A percentile compares a stretch with the other conserved stretches of the same genome.
These are phyloP conservation scores for Candida bentonensis DNA, from an alignment of 805 yeast species.

Conservation along the genomic window DNA sequence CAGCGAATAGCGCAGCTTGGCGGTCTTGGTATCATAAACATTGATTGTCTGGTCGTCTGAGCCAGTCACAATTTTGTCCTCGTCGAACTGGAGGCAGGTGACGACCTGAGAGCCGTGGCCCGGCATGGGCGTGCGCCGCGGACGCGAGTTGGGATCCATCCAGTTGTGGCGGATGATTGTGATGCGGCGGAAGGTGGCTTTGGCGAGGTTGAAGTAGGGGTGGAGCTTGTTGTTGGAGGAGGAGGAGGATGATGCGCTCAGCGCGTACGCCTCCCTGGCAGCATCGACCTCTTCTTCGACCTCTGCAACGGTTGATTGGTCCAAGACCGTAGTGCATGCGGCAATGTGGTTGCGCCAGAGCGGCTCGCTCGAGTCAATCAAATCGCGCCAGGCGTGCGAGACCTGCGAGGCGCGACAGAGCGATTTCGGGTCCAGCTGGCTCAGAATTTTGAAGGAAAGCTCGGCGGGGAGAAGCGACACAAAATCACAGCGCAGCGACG, in stretches of 20 bases:
- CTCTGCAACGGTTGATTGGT: constrained; percentile 7
- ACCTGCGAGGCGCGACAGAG: constrained; percentile 50
- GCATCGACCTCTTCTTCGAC: constrained; percentile 5
- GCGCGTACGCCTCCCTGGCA: constrained; percentile 5
- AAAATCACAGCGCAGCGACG: constrained; percentile 58
- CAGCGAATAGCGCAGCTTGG: constrained; percentile 45
- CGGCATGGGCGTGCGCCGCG: constrained; percentile 48
- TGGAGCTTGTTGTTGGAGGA: constrained; percentile 12
- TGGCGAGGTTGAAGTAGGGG: constrained; percentile 26
- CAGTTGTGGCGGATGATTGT: constrained; percentile 51
- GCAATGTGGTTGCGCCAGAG: constrained; percentile 45
- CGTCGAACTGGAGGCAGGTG: constrained; percentile 88
- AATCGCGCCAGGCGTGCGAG: constrained; percentile 51
- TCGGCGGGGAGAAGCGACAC: constrained; percentile 62
- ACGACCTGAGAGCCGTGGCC: constrained; percentile 76
- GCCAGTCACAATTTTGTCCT: constrained; percentile 80
- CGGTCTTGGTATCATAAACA: constrained; percentile 65
- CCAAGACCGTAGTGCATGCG: constrained; percentile 4
- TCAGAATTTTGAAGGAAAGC: constrained; percentile 49
- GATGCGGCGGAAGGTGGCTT: constrained; percentile 48
- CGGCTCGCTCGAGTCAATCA: constrained; percentile 44
- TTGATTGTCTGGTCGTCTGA: constrained; percentile 78
- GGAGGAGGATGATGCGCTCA: constrained; percentile 4
- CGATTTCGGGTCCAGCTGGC: constrained; percentile 47
- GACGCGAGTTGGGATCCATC: constrained; percentile 61